Evolutionary conservation across 352 stramenopile genomes (phyloP).

Genomic region (Albugo candida): DNA sequence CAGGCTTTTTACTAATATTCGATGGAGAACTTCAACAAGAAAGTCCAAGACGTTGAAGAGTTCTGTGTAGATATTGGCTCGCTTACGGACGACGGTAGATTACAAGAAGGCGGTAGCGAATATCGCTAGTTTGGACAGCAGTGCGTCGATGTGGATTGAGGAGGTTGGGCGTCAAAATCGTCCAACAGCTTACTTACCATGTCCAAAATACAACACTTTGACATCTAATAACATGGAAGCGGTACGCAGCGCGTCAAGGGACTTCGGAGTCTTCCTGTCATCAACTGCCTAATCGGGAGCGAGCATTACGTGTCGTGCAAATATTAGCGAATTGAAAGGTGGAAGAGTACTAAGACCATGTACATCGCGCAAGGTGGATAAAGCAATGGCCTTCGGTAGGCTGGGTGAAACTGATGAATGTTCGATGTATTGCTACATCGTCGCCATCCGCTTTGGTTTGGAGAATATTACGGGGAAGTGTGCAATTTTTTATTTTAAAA

Average conservation of each 20-base stretch:
- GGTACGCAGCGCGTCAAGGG: neutral
- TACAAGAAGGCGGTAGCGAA: neutral
- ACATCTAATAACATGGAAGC: constrained; percentile 5
- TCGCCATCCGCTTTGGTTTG: too few species aligned
- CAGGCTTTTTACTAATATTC: constrained; percentile 4
- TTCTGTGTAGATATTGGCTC: neutral
- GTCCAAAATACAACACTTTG: neutral
- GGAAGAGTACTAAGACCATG: too few species aligned
- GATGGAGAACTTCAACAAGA: constrained; percentile 6
- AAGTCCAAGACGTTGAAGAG: neutral
- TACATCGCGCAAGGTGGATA: too few species aligned
- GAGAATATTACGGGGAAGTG: too few species aligned
- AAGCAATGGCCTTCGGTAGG: too few species aligned
- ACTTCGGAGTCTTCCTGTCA: neutral
- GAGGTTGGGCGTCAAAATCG: neutral
- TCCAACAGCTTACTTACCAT: neutral
- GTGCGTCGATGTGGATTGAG: neutral
- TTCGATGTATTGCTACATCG: too few species aligned
- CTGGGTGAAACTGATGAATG: too few species aligned
- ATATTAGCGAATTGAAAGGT: too few species aligned
- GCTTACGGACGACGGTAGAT: neutral
- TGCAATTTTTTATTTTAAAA: too few species aligned
- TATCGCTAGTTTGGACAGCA: neutral
- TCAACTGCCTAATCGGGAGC: constrained; percentile 3
- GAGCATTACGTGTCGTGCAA: neutral